phyloP scores from a whole-genome alignment of 345 rosid species.

The Ceriops tagal region DNA sequence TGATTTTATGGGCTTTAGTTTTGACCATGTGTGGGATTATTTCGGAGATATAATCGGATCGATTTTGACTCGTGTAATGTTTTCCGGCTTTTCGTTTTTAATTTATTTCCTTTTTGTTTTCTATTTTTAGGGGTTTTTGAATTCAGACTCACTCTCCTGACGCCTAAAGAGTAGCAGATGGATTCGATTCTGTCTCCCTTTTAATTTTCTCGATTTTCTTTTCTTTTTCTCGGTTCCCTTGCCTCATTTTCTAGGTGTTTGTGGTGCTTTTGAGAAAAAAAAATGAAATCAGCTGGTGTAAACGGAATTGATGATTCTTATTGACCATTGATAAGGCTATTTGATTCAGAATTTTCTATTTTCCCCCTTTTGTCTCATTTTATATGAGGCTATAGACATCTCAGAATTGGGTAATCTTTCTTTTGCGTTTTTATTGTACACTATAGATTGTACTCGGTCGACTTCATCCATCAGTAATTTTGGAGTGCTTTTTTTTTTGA shows the following conservation, averaged over 20 bases:
- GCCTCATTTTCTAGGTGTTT: conserved; percentile 10
- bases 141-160: conserved; percentile 31
- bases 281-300: conserved; percentile 7
- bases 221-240: not conserved
- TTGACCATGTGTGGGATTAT: conserved; percentile 25
- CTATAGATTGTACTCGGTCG: not conserved
- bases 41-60: conserved; percentile 58
- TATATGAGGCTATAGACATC: not conserved
- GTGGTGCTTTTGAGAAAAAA: not conserved
- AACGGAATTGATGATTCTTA: conserved; percentile 6
- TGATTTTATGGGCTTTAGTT: conserved; percentile 7
- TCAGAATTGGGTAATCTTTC: not conserved
- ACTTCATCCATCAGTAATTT: no score
- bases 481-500: not conserved
- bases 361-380: not conserved
- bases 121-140: conserved; percentile 35
- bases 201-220: not conserved
- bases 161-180: conserved; percentile 36
- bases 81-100: conserved; percentile 9
- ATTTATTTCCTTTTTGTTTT: not conserved
- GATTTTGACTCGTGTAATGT: conserved; percentile 27
- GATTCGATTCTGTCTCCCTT: conserved; percentile 25
- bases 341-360: conserved; percentile 9
- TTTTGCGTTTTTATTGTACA: not conserved
- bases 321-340: conserved; percentile 7